Percentiles rank a stretch among this genome's conserved stretches.
Evolutionary conservation across 176 grass and related monocot genomes (phyloP).

Genomic region (Avena atlantica): DNA sequence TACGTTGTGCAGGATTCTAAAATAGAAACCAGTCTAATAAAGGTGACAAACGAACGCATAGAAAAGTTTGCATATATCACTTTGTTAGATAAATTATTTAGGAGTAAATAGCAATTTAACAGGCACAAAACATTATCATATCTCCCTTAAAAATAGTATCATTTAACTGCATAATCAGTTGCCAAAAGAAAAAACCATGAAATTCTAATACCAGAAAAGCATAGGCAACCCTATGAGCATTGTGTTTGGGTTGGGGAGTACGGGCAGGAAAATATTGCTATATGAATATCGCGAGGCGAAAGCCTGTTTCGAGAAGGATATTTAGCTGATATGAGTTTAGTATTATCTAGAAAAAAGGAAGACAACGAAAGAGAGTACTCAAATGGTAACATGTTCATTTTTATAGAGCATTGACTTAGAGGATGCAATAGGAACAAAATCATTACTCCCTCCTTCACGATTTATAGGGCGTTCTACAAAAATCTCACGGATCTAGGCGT

Average conservation of each 20-base stretch:
- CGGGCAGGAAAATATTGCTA: too few species aligned
- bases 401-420: not conserved
- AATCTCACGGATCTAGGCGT: too few species aligned
- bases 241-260: not conserved
- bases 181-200: not conserved
- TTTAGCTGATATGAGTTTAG: not conserved
- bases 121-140: not conserved
- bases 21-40: constrained; percentile 28
- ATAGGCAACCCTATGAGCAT: not conserved
- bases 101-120: constrained; percentile 1
- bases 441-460: too few species aligned
- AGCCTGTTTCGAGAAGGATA: too few species aligned
- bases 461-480: too few species aligned
- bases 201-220: constrained; percentile 3
- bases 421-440: constrained; percentile 9
- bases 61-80: not conserved
- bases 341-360: not conserved
- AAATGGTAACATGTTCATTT: constrained; percentile 7
- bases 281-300: too few species aligned
- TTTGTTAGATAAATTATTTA: not conserved
- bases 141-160: too few species aligned
- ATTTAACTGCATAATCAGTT: not conserved
- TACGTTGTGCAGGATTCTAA: constrained; percentile 58
- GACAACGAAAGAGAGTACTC: not conserved
- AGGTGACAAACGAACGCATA: constrained; percentile 25